A percentile compares a stretch with the other conserved stretches of the same genome.
Evolutionary conservation across 2,329 filamentous ascomycete genomes (phyloP).

Genomic region (Botrytis fragariae): DNA sequence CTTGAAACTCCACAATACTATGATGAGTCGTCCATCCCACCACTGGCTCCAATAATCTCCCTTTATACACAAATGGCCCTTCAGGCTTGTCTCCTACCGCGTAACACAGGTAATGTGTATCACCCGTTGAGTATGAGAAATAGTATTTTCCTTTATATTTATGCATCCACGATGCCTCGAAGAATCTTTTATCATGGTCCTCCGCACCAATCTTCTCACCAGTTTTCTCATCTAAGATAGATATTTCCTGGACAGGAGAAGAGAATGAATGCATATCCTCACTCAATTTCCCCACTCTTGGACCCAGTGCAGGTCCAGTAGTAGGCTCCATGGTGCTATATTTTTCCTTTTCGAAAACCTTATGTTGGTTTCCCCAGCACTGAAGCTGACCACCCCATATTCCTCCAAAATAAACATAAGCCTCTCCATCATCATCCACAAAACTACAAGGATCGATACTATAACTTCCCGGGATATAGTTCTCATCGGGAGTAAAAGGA

Average conservation of each 20-base stretch:
- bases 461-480: constrained; percentile 66
- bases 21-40: constrained; percentile 81
- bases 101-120: constrained; percentile 72
- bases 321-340: constrained; percentile 58
- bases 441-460: constrained; percentile 76
- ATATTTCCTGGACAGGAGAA: constrained; percentile 54
- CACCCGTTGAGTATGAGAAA: constrained; percentile 75
- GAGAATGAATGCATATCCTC: constrained; percentile 65
- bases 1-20: constrained; percentile 71
- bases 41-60: constrained; percentile 71
- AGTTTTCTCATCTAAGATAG: constrained; percentile 58
- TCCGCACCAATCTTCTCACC: constrained; percentile 59
- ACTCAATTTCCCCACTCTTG: constrained; percentile 63
- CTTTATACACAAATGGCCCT: constrained; percentile 71
- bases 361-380: constrained; percentile 54
- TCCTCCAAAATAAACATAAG: constrained; percentile 74
- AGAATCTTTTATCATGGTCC: constrained; percentile 74
- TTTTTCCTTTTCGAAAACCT: constrained; percentile 54
- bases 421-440: constrained; percentile 67
- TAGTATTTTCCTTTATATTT: constrained; percentile 69
- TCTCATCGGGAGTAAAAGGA: constrained; percentile 64
- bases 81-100: constrained; percentile 62
- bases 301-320: constrained; percentile 59
- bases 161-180: constrained; percentile 79
- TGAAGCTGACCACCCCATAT: constrained; percentile 80